These are phyloP conservation scores for Metarhizium rileyi DNA, from an alignment of 2,329 filamentous ascomycete species.

Conservation along the genomic window DNA sequence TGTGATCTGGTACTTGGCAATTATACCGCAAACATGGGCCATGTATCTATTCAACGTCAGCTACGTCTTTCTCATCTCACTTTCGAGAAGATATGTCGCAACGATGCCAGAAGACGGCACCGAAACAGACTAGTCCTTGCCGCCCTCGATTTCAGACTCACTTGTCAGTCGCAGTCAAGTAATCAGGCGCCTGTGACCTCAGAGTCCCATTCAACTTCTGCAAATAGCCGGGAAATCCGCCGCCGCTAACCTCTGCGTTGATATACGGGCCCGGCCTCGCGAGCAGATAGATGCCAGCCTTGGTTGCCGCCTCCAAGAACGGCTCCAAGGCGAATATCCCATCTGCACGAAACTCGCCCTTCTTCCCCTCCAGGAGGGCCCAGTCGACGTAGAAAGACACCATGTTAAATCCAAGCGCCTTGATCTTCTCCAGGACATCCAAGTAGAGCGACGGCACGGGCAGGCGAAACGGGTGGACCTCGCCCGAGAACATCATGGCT, in stretches of 20 bases:
- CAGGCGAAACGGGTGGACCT: constrained; percentile 58
- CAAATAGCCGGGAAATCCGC: constrained; percentile 74
- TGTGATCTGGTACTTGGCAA: constrained; percentile 70
- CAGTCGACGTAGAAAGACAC: constrained; percentile 75
- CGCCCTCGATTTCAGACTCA: no score
- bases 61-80: not conserved
- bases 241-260: constrained; percentile 67
- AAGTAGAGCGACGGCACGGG: constrained; percentile 43
- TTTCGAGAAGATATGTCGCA: no score
- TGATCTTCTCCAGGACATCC: constrained; percentile 76
- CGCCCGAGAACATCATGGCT: constrained; percentile 62
- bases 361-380: constrained; percentile 67
- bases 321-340: constrained; percentile 64
- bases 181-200: constrained; percentile 52
- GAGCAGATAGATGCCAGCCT: constrained; percentile 68
- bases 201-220: constrained; percentile 56
- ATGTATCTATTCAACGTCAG: constrained; percentile 39
- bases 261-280: constrained; percentile 66
- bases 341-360: constrained; percentile 57
- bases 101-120: no score
- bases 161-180: constrained; percentile 56
- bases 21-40: constrained; percentile 49
- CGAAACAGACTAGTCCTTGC: not conserved
- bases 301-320: constrained; percentile 65
- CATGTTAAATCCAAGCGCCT: constrained; percentile 67